Conservation (phyloP, 2,329 filamentous ascomycete genomes). For the Capronia coronata region DNA sequence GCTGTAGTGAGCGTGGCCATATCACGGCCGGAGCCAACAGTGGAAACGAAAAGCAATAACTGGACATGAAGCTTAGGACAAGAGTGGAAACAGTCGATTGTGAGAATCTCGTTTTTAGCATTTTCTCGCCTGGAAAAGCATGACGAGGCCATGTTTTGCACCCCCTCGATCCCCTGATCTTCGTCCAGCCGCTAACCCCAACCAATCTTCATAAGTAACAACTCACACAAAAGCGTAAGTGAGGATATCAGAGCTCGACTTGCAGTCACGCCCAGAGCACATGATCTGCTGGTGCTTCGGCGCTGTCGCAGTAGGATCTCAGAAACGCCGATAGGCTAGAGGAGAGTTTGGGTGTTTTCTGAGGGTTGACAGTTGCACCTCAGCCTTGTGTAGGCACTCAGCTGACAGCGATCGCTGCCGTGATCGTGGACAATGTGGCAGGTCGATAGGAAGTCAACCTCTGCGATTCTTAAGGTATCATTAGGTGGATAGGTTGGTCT, state of each 20-base stretch:
- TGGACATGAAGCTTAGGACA: no score
- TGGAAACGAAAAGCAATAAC: no score
- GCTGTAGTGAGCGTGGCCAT: no score
- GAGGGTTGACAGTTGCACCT: background rate
- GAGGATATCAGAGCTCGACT: slow-evolving; percentile 5
- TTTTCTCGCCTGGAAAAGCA: slow-evolving; percentile 5
- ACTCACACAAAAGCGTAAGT: slow-evolving; percentile 5
- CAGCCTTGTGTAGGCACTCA: background rate
- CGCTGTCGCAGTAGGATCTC: slow-evolving; percentile 8
- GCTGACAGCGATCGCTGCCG: background rate
- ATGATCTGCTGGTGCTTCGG: slow-evolving; percentile 6
- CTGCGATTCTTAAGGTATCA: slow-evolving; percentile 17
- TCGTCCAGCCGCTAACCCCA: slow-evolving; percentile 1
- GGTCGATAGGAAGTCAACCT: slow-evolving; percentile 4
- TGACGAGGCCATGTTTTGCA: slow-evolving; percentile 3
- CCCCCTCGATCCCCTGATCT: background rate
- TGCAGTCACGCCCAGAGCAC: slow-evolving; percentile 8
- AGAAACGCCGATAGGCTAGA: slow-evolving; percentile 10
- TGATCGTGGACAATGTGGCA: slow-evolving; percentile 2
- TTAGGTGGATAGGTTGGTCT: slow-evolving; percentile 4
- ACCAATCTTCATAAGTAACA: slow-evolving; percentile 1
- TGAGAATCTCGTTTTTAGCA: slow-evolving; percentile 5
- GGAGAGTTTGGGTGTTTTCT: background rate
- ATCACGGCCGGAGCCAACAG: slow-evolving; percentile 25
- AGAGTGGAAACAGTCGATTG: no score